Conservation (phyloP, 1,139 yeast species). For the Candida pseudocylindracea region DNA sequence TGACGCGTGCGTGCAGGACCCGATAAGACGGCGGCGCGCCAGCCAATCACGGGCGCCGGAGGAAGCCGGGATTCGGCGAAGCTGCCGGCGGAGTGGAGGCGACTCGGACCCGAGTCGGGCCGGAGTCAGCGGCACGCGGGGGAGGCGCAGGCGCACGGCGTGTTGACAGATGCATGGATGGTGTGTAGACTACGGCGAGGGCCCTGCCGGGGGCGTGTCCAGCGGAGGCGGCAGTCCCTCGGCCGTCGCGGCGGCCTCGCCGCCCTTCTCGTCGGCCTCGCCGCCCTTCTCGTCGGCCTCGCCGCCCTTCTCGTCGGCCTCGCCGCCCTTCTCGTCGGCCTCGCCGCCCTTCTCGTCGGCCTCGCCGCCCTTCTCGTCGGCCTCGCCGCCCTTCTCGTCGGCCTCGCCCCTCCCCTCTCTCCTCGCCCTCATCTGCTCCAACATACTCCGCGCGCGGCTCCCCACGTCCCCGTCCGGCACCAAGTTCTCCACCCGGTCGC, state of each 20-base stretch:
- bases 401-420: not conserved
- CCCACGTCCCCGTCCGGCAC: not conserved
- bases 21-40: too few species aligned
- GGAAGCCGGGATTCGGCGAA: too few species aligned
- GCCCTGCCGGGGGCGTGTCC: not conserved
- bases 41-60: too few species aligned
- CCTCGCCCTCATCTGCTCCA: not conserved
- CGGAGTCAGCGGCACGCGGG: too few species aligned
- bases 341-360: conserved; percentile 1
- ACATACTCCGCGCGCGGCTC: not conserved
- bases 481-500: not conserved
- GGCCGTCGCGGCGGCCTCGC: conserved; percentile 8
- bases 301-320: conserved; percentile 1
- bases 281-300: conserved; percentile 2
- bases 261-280: conserved; percentile 2
- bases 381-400: not conserved
- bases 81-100: too few species aligned
- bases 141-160: too few species aligned
- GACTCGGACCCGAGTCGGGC: too few species aligned
- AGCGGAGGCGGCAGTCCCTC: conserved; percentile 13
- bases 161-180: too few species aligned
- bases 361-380: conserved; percentile 1
- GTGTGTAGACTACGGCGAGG: not conserved
- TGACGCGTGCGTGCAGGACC: too few species aligned
- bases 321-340: conserved; percentile 2